These are phyloP conservation scores for Heliamphora pulchella DNA, from an alignment of 179 eudicot genomes.

Conservation along the genomic window DNA sequence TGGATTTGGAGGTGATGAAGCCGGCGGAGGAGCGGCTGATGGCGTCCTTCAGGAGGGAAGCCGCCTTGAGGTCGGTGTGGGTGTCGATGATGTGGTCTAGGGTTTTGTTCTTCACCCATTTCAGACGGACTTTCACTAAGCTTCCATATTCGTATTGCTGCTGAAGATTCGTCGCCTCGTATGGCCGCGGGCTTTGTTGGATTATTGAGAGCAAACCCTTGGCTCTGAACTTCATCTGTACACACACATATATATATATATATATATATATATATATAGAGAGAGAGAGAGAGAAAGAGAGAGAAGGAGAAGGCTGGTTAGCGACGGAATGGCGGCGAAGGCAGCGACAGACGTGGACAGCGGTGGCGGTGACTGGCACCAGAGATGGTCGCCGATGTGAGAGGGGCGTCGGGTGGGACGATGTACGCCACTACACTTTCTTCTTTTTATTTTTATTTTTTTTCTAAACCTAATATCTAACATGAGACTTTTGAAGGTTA, in stretches of 20 bases:
- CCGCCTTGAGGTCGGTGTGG: slow-evolving; percentile 82
- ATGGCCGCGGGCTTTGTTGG: neutral
- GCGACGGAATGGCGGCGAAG: too few species aligned
- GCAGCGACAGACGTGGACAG: too few species aligned
- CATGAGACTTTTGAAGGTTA: too few species aligned
- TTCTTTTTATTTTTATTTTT: too few species aligned
- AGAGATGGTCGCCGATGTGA: too few species aligned
- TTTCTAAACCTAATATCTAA: too few species aligned
- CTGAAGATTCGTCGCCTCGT: slow-evolving; percentile 6
- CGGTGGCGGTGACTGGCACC: too few species aligned
- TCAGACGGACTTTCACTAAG: slow-evolving; percentile 65
- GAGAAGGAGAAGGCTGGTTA: neutral
- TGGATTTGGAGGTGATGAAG: slow-evolving; percentile 54
- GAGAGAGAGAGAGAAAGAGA: neutral
- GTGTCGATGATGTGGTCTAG: slow-evolving; percentile 71
- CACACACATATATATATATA: neutral
- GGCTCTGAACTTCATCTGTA: slow-evolving; percentile 15
- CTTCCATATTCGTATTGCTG: slow-evolving; percentile 26
- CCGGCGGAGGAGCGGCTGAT: slow-evolving; percentile 55
- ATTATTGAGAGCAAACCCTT: slow-evolving; percentile 4
- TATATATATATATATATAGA: neutral
- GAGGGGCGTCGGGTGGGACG: too few species aligned
- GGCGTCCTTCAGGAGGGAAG: slow-evolving; percentile 72
- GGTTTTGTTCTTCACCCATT: slow-evolving; percentile 79
- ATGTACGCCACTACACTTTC: too few species aligned